Evolutionary conservation across 768 basidiomycete genomes (phyloP).

Genomic region (Piloderma croceum): DNA sequence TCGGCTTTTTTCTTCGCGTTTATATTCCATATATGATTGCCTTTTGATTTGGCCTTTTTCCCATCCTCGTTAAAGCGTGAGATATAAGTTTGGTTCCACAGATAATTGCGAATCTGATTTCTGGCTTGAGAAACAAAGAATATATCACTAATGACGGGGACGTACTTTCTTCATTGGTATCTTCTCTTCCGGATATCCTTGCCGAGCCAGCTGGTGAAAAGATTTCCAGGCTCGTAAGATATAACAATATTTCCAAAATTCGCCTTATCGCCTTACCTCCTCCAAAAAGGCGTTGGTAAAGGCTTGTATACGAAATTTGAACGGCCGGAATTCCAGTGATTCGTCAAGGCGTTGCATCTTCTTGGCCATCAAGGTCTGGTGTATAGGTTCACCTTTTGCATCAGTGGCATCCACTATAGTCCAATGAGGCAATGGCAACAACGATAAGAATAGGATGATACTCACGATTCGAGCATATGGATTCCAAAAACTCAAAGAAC

Average conservation of each 20-base stretch:
- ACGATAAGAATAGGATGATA: slow-evolving; percentile 15
- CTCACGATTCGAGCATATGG: slow-evolving; percentile 85
- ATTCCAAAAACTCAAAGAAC: slow-evolving; percentile 86
- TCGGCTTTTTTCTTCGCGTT: slow-evolving; percentile 83
- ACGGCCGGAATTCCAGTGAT: slow-evolving; percentile 93
- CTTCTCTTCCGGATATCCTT: slow-evolving; percentile 90
- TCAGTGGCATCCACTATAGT: slow-evolving; percentile 84
- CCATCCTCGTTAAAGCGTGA: slow-evolving; percentile 98
- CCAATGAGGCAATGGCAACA: slow-evolving; percentile 14
- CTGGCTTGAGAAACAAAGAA: slow-evolving; percentile 4
- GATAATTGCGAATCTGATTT: slow-evolving; percentile 79
- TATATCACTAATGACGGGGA: slow-evolving; percentile 11
- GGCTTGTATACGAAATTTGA: slow-evolving; percentile 98
- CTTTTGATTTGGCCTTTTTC: slow-evolving; percentile 98
- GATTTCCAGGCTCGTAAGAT: slow-evolving; percentile 1
- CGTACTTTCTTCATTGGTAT: slow-evolving; percentile 94
- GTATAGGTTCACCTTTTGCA: slow-evolving; percentile 92
- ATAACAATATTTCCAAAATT: slow-evolving; percentile 1
- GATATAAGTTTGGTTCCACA: slow-evolving; percentile 93
- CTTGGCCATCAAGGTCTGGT: slow-evolving; percentile 98
- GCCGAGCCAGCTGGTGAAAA: slow-evolving; percentile 64
- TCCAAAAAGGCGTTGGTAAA: slow-evolving; percentile 96
- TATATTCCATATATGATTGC: slow-evolving; percentile 99
- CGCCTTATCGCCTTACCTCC: slow-evolving; percentile 48
- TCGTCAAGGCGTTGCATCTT: slow-evolving; percentile 97